These are phyloP conservation scores for Fusarium nurragi DNA, from an alignment of 2,329 filamentous ascomycete genomes.

Conservation along the genomic window DNA sequence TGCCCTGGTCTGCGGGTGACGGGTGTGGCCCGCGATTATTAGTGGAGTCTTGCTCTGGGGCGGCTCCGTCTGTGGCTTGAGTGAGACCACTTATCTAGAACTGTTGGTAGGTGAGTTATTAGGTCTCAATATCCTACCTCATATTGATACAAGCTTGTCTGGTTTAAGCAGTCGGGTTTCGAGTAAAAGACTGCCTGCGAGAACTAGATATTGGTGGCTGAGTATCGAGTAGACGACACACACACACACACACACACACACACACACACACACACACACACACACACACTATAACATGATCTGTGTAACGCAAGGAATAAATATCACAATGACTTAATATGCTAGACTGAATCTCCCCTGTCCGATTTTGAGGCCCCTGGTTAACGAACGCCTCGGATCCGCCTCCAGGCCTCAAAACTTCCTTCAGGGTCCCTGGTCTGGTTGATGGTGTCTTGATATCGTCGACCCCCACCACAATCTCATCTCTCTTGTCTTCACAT, in stretches of 20 bases:
- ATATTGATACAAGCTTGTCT: not conserved
- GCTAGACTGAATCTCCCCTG: too few species aligned
- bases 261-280: too few species aligned
- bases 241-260: not conserved
- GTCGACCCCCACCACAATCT: slow-evolving; percentile 33
- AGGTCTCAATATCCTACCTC: not conserved
- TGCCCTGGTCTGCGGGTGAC: slow-evolving; percentile 14
- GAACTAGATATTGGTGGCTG: slow-evolving; percentile 4
- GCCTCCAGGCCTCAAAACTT: slow-evolving; percentile 32
- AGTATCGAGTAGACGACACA: slow-evolving; percentile 13
- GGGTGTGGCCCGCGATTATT: slow-evolving; percentile 25
- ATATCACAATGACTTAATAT: too few species aligned
- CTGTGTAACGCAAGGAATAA: not conserved
- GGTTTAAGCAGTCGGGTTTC: not conserved
- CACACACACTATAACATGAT: too few species aligned
- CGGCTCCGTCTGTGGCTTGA: slow-evolving; percentile 32
- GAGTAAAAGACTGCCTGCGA: slow-evolving; percentile 1
- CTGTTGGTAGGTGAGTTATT: not conserved
- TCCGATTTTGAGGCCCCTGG: slow-evolving; percentile 31
- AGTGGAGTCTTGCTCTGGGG: slow-evolving; percentile 26
- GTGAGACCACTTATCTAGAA: not conserved
- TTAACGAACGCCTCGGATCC: slow-evolving; percentile 42
- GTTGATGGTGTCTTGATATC: slow-evolving; percentile 6
- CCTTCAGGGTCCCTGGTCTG: slow-evolving; percentile 17
- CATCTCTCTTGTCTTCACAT: slow-evolving; percentile 28